Evolutionary conservation across 176 grass and related monocot species (phyloP).

Genomic region (Cenchrus americanus): DNA sequence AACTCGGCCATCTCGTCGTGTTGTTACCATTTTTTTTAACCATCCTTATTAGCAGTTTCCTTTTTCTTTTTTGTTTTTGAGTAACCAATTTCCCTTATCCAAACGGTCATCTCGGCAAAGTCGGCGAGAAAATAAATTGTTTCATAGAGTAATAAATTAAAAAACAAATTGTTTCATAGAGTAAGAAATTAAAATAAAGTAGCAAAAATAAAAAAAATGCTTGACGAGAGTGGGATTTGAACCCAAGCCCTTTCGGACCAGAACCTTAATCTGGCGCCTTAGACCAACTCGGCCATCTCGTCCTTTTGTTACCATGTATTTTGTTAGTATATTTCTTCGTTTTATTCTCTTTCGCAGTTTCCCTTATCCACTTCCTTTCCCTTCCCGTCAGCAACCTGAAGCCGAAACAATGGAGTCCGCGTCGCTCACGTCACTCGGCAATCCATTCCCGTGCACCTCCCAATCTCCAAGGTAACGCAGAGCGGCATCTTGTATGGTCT

Average conservation of each 20-base stretch:
- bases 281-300: slow-evolving; percentile 95
- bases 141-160: too few species aligned
- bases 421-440: neutral
- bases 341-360: neutral
- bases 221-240: slow-evolving; percentile 89
- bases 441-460: neutral
- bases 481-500: neutral
- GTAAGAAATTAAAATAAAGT: too few species aligned
- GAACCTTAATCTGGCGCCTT: slow-evolving; percentile 99
- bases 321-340: fast-evolving
- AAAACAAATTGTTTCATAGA: too few species aligned
- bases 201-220: too few species aligned
- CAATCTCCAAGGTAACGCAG: slow-evolving; percentile 34
- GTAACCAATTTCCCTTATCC: too few species aligned
- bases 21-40: neutral
- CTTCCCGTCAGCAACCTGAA: neutral
- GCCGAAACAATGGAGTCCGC: slow-evolving; percentile 29
- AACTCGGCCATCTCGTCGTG: slow-evolving; percentile 37
- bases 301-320: too few species aligned
- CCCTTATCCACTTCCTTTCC: neutral
- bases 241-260: slow-evolving; percentile 87
- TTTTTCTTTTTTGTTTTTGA: too few species aligned
- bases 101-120: too few species aligned
- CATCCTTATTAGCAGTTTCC: too few species aligned
- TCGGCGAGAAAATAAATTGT: too few species aligned